A percentile compares a stretch with the other conserved stretches of the same genome.
phyloP scores from a whole-genome alignment of 1,284 basidiomycete genomes.

The Heliocybe sulcata region DNA sequence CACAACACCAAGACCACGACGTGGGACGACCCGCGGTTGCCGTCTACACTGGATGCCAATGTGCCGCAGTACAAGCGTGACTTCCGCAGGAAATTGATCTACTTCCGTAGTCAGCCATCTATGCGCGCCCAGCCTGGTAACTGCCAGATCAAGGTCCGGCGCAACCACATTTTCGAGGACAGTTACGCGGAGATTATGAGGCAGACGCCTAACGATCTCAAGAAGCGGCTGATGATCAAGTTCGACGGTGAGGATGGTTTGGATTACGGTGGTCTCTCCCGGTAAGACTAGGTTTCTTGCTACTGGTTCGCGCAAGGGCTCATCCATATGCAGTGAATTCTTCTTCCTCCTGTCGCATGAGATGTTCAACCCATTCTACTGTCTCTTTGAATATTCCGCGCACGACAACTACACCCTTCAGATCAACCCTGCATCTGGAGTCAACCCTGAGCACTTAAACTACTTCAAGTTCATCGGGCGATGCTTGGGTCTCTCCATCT shows the following conservation, averaged over 20 bases:
- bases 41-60: constrained; percentile 79
- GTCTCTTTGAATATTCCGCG: constrained; percentile 97
- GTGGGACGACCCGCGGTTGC: constrained; percentile 93
- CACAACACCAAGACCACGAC: constrained; percentile 95
- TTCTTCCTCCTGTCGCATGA: constrained; percentile 99
- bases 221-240: constrained; percentile 97
- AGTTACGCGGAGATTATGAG: constrained; percentile 96
- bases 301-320: constrained; percentile 4
- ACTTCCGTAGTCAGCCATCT: constrained; percentile 97
- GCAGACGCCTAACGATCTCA: constrained; percentile 89
- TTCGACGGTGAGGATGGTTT: constrained; percentile 98
- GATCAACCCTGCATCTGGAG: constrained; percentile 95
- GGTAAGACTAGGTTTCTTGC: constrained; percentile 38
- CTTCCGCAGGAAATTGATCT: constrained; percentile 97
- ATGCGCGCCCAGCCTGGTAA: constrained; percentile 87
- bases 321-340: constrained; percentile 70
- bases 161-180: constrained; percentile 94
- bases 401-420: constrained; percentile 99
- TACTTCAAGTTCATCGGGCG: constrained; percentile 99
- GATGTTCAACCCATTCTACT: constrained; percentile 99
- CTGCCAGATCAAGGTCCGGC: constrained; percentile 93
- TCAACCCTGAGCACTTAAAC: constrained; percentile 98
- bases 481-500: constrained; percentile 91
- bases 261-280: constrained; percentile 96
- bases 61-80: constrained; percentile 99